These are phyloP conservation scores for Lophiotrema nucula DNA, from an alignment of 495 filamentous ascomycete species.

Conservation along the genomic window DNA sequence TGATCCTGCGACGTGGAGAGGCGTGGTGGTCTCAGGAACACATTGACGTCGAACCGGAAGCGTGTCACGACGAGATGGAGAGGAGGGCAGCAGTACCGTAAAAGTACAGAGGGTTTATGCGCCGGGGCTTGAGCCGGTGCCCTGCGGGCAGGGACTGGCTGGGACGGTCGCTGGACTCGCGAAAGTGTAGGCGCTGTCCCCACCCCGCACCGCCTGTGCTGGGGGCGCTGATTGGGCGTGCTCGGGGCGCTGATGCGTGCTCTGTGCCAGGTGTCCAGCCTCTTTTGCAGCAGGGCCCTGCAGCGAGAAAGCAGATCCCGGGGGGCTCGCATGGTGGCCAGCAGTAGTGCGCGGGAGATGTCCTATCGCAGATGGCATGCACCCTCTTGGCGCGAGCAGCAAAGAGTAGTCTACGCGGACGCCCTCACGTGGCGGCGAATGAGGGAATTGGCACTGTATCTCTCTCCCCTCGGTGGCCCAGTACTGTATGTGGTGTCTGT, in stretches of 20 bases:
- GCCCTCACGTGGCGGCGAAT: background rate
- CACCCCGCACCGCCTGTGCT: background rate
- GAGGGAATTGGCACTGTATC: too few relatives aligned
- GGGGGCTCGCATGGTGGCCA: too few relatives aligned
- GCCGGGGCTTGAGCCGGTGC: background rate
- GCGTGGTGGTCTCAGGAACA: conserved; percentile 9
- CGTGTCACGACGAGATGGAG: conserved; percentile 24
- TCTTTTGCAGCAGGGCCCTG: background rate
- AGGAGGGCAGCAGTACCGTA: conserved; percentile 19
- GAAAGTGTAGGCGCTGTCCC: too few relatives aligned
- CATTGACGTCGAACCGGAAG: conserved; percentile 2
- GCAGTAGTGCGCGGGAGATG: too few relatives aligned
- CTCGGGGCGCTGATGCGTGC: conserved; percentile 13
- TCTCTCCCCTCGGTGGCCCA: too few relatives aligned
- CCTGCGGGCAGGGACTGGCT: background rate
- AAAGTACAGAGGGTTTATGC: conserved; percentile 25
- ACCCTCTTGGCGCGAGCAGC: conserved; percentile 10
- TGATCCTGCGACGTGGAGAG: background rate
- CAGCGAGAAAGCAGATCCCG: too few relatives aligned
- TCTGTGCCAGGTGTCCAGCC: conserved; percentile 20
- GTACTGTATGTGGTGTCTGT: too few relatives aligned
- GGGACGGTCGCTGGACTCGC: background rate
- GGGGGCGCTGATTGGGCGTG: background rate
- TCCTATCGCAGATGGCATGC: conserved; percentile 3
- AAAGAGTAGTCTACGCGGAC: background rate